Conservation (phyloP, 805 yeast genomes). For the Nadsonia fulvescens region DNA sequence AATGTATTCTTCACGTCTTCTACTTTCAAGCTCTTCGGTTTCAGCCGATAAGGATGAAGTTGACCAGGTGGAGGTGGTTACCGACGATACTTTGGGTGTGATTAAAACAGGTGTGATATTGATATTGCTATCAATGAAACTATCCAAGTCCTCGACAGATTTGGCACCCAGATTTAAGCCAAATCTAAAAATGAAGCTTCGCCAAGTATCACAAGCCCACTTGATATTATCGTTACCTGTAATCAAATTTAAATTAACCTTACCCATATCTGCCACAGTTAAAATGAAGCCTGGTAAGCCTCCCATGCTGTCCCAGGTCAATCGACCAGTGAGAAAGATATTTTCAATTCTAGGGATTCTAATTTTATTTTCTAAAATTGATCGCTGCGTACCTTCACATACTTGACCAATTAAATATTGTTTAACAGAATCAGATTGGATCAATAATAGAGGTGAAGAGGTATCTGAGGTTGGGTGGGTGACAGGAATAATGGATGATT, state of each 20-base stretch:
- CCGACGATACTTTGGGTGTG: neutral
- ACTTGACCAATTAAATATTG: slow-evolving; percentile 59
- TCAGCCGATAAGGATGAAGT: no score
- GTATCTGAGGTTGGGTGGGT: slow-evolving; percentile 26
- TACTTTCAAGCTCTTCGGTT: slow-evolving; percentile 1
- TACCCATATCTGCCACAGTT: slow-evolving; percentile 52
- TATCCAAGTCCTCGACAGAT: slow-evolving; percentile 14
- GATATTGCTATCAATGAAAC: slow-evolving; percentile 2
- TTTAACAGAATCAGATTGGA: slow-evolving; percentile 30
- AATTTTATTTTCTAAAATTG: slow-evolving; percentile 40
- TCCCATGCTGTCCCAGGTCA: slow-evolving; percentile 65
- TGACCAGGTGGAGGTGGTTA: slow-evolving; percentile 4
- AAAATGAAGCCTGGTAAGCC: slow-evolving; percentile 83
- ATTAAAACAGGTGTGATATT: slow-evolving; percentile 3
- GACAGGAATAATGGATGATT: no score
- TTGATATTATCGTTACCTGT: slow-evolving; percentile 27
- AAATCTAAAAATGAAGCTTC: slow-evolving; percentile 72
- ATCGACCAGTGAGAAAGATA: slow-evolving; percentile 61
- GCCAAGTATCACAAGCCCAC: slow-evolving; percentile 62
- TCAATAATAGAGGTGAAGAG: slow-evolving; percentile 28
- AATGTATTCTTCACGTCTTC: neutral
- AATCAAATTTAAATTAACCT: slow-evolving; percentile 29
- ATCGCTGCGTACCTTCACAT: slow-evolving; percentile 76
- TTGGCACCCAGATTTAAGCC: slow-evolving; percentile 42
- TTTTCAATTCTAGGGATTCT: slow-evolving; percentile 40